Evolutionary conservation across 1,284 basidiomycete genomes (phyloP).

Genomic region (Ustanciosporium gigantosporum): DNA sequence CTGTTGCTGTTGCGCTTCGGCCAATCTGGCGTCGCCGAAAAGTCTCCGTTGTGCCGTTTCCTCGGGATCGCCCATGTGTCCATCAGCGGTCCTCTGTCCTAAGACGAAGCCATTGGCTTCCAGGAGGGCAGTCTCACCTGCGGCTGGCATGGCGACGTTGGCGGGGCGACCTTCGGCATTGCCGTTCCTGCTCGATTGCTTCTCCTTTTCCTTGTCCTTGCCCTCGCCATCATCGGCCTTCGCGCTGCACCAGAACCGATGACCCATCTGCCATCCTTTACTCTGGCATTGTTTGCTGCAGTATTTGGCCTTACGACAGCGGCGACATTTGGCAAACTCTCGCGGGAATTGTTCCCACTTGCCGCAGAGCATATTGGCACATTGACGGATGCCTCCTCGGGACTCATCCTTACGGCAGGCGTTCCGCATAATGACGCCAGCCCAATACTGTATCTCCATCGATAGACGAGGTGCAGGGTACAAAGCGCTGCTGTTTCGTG

Average conservation of each 20-base stretch:
- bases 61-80: background rate
- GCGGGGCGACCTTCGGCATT: no score
- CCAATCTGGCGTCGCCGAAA: no score
- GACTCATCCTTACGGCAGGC: constrained; percentile 93
- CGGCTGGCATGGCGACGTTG: no score
- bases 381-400: constrained; percentile 89
- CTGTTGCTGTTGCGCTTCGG: background rate
- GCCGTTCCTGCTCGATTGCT: background rate
- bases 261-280: constrained; percentile 94
- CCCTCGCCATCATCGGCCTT: constrained; percentile 50
- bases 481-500: constrained; percentile 65
- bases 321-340: constrained; percentile 94
- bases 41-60: no score
- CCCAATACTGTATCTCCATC: constrained; percentile 96
- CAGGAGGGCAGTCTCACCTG: background rate
- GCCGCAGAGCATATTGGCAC: constrained; percentile 88
- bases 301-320: constrained; percentile 97
- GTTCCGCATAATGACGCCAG: constrained; percentile 98
- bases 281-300: constrained; percentile 98
- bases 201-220: constrained; percentile 31
- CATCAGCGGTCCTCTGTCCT: background rate
- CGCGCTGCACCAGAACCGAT: constrained; percentile 69
- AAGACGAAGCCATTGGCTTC: background rate
- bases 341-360: constrained; percentile 90
- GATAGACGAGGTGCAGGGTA: constrained; percentile 70